Conservation (phyloP, 257 asterid species). For the Nyctanthes arbortristis region DNA sequence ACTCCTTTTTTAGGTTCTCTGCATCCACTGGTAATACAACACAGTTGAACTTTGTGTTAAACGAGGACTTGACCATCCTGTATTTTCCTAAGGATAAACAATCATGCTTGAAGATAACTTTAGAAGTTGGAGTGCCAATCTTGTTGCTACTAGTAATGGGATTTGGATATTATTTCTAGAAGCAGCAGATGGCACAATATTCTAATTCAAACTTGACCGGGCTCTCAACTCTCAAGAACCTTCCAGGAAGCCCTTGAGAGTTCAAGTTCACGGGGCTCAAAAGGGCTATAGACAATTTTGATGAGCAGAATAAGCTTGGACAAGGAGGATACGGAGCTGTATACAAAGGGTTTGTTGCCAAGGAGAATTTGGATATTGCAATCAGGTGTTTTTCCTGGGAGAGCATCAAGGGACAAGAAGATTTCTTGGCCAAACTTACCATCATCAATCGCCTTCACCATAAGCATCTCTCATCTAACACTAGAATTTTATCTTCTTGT, state of each 20-base stretch:
- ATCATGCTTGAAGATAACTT: conserved; percentile 30
- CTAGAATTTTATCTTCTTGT: not conserved
- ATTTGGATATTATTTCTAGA: conserved; percentile 32
- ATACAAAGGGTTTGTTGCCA: conserved; percentile 54
- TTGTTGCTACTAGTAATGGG: conserved; percentile 36
- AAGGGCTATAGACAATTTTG: conserved; percentile 72
- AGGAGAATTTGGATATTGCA: conserved; percentile 67
- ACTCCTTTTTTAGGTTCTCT: conserved; percentile 77
- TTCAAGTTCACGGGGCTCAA: conserved; percentile 64
- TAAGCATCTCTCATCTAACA: conserved; percentile 46
- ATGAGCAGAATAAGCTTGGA: conserved; percentile 72
- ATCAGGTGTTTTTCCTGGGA: conserved; percentile 83
- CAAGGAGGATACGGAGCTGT: conserved; percentile 92
- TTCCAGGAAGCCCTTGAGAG: conserved; percentile 86
- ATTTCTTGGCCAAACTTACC: conserved; percentile 89
- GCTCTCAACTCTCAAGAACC: conserved; percentile 57
- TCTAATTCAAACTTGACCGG: conserved; percentile 53
- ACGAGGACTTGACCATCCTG: conserved; percentile 74
- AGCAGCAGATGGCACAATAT: conserved; percentile 28
- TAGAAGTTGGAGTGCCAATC: conserved; percentile 56
- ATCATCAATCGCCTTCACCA: conserved; percentile 89
- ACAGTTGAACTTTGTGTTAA: conserved; percentile 66
- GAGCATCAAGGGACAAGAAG: conserved; percentile 73
- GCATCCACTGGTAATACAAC: conserved; percentile 68
- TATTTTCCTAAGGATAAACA: conserved; percentile 33